A percentile compares a stretch with the other conserved stretches of the same genome.
Conservation (phyloP, 257 asterid genomes). For the Nicotiana knightiana region DNA sequence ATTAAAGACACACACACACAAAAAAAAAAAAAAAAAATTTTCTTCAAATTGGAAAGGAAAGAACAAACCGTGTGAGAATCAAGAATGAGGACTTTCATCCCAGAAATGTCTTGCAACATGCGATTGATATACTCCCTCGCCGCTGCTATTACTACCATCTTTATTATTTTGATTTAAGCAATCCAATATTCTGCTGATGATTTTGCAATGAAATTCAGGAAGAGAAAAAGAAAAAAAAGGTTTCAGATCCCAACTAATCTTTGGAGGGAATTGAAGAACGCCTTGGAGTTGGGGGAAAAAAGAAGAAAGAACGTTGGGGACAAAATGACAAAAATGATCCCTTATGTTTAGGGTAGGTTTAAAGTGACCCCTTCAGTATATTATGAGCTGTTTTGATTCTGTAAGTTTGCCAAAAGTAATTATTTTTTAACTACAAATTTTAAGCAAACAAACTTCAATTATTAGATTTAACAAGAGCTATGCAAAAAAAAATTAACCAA, state of each 20-base stretch:
- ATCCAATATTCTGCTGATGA: neutral
- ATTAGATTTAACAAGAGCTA: too few relatives aligned
- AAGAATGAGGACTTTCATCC: slow-evolving; percentile 96
- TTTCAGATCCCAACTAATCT: neutral
- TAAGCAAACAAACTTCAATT: too few relatives aligned
- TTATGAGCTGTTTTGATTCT: too few relatives aligned
- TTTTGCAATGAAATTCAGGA: neutral
- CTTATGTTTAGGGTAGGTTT: too few relatives aligned
- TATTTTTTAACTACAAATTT: too few relatives aligned
- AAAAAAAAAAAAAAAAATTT: neutral
- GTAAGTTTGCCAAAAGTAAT: too few relatives aligned
- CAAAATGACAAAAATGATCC: too few relatives aligned
- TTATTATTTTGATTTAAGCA: neutral
- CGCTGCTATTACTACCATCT: slow-evolving; percentile 62
- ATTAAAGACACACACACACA: neutral
- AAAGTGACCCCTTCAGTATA: too few relatives aligned
- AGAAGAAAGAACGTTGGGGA: neutral
- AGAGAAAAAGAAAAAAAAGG: neutral
- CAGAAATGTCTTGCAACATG: slow-evolving; percentile 88
- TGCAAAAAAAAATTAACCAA: too few relatives aligned
- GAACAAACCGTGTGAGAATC: slow-evolving; percentile 70
- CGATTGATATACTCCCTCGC: slow-evolving; percentile 84
- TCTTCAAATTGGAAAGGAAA: neutral
- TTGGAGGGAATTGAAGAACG: neutral
- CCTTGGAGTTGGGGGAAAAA: neutral